phyloP scores from a whole-genome alignment of 1,284 basidiomycete species.

The Apiotrichum gamsii region DNA sequence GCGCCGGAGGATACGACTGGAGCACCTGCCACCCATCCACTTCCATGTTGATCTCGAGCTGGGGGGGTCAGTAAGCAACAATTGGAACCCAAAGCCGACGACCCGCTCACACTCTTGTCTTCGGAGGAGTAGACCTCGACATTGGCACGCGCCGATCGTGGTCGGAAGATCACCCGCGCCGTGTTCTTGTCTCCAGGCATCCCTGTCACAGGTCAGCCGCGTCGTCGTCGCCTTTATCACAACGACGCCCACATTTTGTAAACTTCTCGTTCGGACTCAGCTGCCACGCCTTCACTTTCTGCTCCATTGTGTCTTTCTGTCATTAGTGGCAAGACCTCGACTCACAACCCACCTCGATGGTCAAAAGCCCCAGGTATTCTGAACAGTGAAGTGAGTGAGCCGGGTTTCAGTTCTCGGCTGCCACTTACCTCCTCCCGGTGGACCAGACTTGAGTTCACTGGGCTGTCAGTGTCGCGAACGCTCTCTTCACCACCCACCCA shows the following conservation, averaged over 20 bases:
- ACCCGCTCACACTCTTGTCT: conserved; percentile 29
- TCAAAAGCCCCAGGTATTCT: conserved; percentile 39
- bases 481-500: conserved; percentile 22
- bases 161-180: conserved; percentile 38
- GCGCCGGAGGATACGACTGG: conserved; percentile 35
- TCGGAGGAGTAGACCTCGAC: conserved; percentile 37
- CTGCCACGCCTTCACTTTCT: conserved; percentile 33
- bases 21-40: conserved; percentile 41
- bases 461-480: not conserved
- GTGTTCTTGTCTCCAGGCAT: conserved; percentile 33
- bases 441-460: conserved; percentile 35
- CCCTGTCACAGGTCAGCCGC: no score
- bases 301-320: conserved; percentile 31
- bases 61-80: no score
- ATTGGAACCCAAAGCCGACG: no score
- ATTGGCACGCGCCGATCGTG: conserved; percentile 31
- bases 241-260: conserved; percentile 29
- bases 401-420: not conserved
- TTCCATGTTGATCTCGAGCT: conserved; percentile 39
- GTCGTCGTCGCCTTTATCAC: fast-evolving
- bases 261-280: conserved; percentile 37
- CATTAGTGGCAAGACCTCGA: not conserved
- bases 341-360: conserved; percentile 29
- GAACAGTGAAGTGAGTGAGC: not conserved
- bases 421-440: conserved; percentile 27